Evolutionary conservation across 2,329 filamentous ascomycete genomes (phyloP).

Genomic region (Trichoderma atrobrunneum): DNA sequence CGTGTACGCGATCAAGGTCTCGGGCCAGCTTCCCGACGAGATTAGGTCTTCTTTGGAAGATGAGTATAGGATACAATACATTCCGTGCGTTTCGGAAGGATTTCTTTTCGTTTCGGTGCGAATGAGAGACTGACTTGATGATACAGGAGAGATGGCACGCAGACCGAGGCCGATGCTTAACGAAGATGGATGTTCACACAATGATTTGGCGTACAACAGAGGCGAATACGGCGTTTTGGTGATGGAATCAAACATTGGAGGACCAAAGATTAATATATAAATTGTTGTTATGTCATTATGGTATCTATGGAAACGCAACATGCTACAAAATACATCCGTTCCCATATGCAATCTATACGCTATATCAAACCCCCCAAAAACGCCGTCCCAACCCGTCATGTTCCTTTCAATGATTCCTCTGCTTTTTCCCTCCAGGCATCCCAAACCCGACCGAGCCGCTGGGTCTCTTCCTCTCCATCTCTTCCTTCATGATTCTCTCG

Average conservation of each 20-base stretch:
- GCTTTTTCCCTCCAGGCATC: constrained; percentile 52
- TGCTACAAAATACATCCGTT: not conserved
- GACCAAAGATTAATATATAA: not conserved
- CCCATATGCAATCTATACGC: not conserved
- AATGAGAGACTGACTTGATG: constrained; percentile 24
- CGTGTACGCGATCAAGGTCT: constrained; percentile 93
- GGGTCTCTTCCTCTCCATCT: constrained; percentile 67
- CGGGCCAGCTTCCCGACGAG: constrained; percentile 71
- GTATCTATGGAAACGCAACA: constrained; percentile 18
- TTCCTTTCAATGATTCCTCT: constrained; percentile 32
- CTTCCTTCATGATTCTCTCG: constrained; percentile 85
- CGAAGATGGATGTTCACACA: not conserved
- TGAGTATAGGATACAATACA: constrained; percentile 62
- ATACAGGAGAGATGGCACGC: constrained; percentile 54
- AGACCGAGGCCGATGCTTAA: constrained; percentile 46
- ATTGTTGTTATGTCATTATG: constrained; percentile 12
- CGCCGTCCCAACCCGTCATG: not conserved
- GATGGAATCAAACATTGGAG: constrained; percentile 3
- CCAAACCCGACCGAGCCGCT: constrained; percentile 47
- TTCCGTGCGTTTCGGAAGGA: constrained; percentile 54
- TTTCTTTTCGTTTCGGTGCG: constrained; percentile 3
- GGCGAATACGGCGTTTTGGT: constrained; percentile 36
- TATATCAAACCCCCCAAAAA: not conserved
- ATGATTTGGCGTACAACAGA: constrained; percentile 22
- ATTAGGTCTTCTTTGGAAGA: constrained; percentile 59